Conservation (phyloP, 805 yeast genomes). For the Maudiozyma pseudohumilis region DNA sequence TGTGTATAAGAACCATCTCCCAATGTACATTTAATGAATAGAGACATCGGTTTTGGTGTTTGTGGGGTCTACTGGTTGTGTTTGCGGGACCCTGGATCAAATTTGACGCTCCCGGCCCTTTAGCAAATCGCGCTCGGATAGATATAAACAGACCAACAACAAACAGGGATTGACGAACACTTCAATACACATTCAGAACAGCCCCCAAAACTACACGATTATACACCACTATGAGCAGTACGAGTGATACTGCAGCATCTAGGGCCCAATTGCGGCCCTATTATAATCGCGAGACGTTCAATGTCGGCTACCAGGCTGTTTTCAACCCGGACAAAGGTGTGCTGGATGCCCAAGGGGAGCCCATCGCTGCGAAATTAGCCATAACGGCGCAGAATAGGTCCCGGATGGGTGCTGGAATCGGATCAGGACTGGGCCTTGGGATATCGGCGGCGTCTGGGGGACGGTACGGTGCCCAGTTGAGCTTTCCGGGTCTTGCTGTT, state of each 20-base stretch:
- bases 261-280: conserved; percentile 47
- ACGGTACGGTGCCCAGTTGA: background rate
- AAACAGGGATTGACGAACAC: too few species aligned
- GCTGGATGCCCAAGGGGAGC: conserved; percentile 36
- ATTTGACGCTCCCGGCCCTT: too few species aligned
- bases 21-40: too few species aligned
- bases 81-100: too few species aligned
- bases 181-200: too few species aligned
- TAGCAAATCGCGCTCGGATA: too few species aligned
- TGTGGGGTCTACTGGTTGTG: too few species aligned
- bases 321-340: conserved; percentile 56
- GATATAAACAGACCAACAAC: too few species aligned
- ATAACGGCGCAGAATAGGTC: conserved; percentile 12
- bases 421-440: background rate
- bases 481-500: conserved; percentile 13
- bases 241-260: background rate
- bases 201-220: too few species aligned
- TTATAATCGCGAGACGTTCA: conserved; percentile 56
- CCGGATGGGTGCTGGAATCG: background rate
- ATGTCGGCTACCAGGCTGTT: conserved; percentile 52
- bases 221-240: too few species aligned
- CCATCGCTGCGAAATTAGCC: conserved; percentile 32
- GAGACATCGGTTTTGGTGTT: too few species aligned
- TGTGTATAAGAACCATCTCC: too few species aligned
- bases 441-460: background rate